Percentiles rank a stretch among this genome's conserved stretches.
Evolutionary conservation across 2,329 filamentous ascomycete genomes (phyloP).

Genomic region (Botrytis galanthina): DNA sequence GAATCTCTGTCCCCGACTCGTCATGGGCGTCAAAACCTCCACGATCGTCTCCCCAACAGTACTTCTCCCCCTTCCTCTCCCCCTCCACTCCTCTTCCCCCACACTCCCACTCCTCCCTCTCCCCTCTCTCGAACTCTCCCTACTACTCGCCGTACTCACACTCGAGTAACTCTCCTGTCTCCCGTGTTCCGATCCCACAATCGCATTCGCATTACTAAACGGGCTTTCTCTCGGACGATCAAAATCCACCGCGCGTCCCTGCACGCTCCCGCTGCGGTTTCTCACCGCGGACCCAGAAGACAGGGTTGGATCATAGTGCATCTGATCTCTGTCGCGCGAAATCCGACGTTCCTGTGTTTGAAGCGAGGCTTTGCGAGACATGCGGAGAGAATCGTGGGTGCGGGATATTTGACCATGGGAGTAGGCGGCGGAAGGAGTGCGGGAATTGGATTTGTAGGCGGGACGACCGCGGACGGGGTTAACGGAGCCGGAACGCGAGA

Average conservation of each 20-base stretch:
- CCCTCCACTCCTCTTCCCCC: neutral
- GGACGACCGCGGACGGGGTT: neutral
- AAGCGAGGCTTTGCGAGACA: neutral
- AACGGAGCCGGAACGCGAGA: neutral
- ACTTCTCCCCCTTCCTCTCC: neutral
- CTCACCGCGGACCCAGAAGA: neutral
- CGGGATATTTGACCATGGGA: neutral
- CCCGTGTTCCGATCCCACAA: neutral
- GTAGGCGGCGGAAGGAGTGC: neutral
- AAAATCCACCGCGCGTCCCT: slow-evolving; percentile 14
- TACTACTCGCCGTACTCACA: neutral
- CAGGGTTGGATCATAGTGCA: slow-evolving; percentile 15
- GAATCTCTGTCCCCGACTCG: neutral
- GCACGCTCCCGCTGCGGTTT: neutral
- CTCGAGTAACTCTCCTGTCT: neutral
- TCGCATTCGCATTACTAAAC: slow-evolving; percentile 1
- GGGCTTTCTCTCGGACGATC: slow-evolving; percentile 12
- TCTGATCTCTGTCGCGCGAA: neutral
- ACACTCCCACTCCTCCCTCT: neutral
- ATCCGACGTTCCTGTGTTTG: neutral
- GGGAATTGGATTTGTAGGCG: neutral
- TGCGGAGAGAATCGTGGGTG: slow-evolving; percentile 14
- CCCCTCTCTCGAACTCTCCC: neutral
- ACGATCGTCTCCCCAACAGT: neutral
- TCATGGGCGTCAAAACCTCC: neutral